Evolutionary conservation across 2,329 filamentous ascomycete species (phyloP), one percentile per base, ranked within the genome.

Genomic region (Curvularia hawaiiensis): DNA sequence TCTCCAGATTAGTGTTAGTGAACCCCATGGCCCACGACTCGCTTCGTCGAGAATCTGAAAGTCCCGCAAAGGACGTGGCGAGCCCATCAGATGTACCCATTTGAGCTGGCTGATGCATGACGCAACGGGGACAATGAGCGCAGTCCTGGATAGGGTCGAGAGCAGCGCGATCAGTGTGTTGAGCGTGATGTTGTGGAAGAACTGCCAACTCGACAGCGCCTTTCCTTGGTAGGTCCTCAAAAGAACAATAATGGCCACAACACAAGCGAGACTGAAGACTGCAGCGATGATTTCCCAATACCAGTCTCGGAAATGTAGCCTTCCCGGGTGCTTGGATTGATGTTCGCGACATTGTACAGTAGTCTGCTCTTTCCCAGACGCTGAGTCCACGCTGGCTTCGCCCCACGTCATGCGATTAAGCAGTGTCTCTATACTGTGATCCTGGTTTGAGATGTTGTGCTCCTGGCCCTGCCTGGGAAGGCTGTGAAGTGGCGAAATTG

Each of bases 21-120:
- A 46, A 0, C 61, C 58, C 56, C 56, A 59, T 4, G 71, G 64
- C 2, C 72, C 70, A 8, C 69, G 54, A n/a, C 67, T 72, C 1
- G 71, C 72, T 40, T 66, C 54, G 14, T 75, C 73, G 11, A 70
- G 60, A 2, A 63, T 46, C 43, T 73, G 62, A 14, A 73, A 48
- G 12, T 73, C 45, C 1, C 60, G 58, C 3, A 74, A 59, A 16
- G 62, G 58, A 1, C 51, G 44, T 4, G 60, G 56, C 10, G 38
- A 55, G 20, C 54, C 45, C 9, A 59, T 58, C 28, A 58, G 63
- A 12, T 64, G 63, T 12, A 65, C 58, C 71, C 69, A 75, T 51
- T 75, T 74, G 4, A 75, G 58, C 50, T 74, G 68, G 39, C 70
- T 59, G 16, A 74, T 58, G 50, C 69, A 70, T n/a, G 66, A 59